Percentiles rank a stretch among this genome's conserved stretches.
Evolutionary conservation across 164 flowering plant species (phyloP).

Genomic region (Nymphaea thermarum): DNA sequence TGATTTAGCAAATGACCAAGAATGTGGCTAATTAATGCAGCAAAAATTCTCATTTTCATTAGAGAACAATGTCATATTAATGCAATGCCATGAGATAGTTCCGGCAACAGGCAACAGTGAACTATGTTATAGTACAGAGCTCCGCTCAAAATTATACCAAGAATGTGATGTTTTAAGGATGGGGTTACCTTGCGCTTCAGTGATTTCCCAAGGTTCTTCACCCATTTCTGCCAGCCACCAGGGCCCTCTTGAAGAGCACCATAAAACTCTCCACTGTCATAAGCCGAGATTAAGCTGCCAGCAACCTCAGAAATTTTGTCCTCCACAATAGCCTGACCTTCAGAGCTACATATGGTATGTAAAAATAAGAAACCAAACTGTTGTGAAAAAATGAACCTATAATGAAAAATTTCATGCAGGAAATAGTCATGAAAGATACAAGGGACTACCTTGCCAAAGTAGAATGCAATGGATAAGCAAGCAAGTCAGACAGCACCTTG

Average conservation of each 20-base stretch:
- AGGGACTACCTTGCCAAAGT: constrained; percentile 55
- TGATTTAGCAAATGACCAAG: background rate
- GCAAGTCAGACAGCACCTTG: constrained; percentile 51
- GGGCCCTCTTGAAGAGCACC: constrained; percentile 72
- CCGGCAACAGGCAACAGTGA: background rate
- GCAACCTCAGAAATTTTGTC: constrained; percentile 75
- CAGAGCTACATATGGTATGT: constrained; percentile 39
- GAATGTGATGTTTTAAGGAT: background rate
- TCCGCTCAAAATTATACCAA: background rate
- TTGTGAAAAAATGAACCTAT: background rate
- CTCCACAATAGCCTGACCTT: constrained; percentile 58
- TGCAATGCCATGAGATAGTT: background rate
- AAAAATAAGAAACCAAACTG: background rate
- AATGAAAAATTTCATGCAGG: background rate
- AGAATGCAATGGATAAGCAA: constrained; percentile 63
- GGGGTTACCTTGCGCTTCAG: constrained; percentile 70
- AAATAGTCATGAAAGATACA: background rate
- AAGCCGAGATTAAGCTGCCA: constrained; percentile 54
- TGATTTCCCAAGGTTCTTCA: constrained; percentile 78
- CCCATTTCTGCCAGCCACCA: constrained; percentile 90
- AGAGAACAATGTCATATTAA: background rate
- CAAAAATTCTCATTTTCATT: background rate
- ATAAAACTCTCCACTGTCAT: constrained; percentile 72
- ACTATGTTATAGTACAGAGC: background rate
- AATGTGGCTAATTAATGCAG: background rate